phyloP scores from a whole-genome alignment of 345 rosid genomes.

The Garcia nutans region DNA sequence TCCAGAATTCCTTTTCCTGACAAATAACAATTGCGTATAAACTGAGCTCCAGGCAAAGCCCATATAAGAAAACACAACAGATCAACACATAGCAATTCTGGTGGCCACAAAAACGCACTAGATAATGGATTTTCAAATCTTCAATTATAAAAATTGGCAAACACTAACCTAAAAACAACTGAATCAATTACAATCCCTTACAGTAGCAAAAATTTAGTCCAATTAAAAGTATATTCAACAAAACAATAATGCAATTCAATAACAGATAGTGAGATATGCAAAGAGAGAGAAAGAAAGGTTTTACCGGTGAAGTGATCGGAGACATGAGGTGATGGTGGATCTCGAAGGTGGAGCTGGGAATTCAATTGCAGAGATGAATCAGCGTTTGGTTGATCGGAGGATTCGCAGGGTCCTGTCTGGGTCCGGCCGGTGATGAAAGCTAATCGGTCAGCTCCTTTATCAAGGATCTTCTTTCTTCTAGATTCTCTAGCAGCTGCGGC shows the following conservation, averaged over 20 bases:
- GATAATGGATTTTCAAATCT: not conserved
- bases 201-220: too few species aligned
- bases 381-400: slow-evolving; percentile 13
- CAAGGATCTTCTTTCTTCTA: slow-evolving; percentile 71
- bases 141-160: too few species aligned
- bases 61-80: not conserved
- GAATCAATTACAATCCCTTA: too few species aligned
- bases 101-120: not conserved
- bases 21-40: not conserved
- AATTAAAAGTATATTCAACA: too few species aligned
- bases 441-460: slow-evolving; percentile 79
- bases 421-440: slow-evolving; percentile 70
- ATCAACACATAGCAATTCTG: not conserved
- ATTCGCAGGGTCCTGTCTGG: slow-evolving; percentile 38
- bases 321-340: slow-evolving; percentile 20
- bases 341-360: slow-evolving; percentile 8
- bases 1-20: not conserved
- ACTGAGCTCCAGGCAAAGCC: not conserved
- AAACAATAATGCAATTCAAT: not conserved
- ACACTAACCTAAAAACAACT: too few species aligned
- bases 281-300: not conserved
- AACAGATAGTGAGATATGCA: not conserved
- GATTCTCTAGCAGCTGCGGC: slow-evolving; percentile 50
- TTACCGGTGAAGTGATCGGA: slow-evolving; percentile 36
- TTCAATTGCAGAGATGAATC: slow-evolving; percentile 30